Conservation (phyloP, 352 stramenopile genomes). For the Globisporangium lucens region DNA sequence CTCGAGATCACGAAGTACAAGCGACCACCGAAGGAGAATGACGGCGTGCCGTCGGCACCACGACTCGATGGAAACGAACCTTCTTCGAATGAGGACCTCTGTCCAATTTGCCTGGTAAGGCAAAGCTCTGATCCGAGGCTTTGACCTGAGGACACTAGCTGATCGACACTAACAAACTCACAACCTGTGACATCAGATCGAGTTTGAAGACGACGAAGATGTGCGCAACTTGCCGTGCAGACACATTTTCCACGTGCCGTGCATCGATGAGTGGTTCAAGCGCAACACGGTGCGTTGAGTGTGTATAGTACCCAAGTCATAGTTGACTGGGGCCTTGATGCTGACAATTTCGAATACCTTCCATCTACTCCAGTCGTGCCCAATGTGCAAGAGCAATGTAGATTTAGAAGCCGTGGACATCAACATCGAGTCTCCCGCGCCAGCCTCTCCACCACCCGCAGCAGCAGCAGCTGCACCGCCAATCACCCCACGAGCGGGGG, state of each 20-base stretch:
- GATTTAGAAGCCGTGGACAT: conserved; percentile 52
- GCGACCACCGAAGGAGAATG: conserved; percentile 13
- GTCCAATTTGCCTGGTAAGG: conserved; percentile 69
- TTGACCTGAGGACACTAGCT: too few relatives aligned
- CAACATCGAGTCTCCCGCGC: conserved; percentile 23
- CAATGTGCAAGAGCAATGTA: conserved; percentile 82
- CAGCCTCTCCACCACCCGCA: not conserved
- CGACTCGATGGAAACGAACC: not conserved
- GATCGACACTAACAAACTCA: too few relatives aligned
- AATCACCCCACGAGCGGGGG: conserved; percentile 21
- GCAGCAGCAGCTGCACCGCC: not conserved
- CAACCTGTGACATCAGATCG: conserved; percentile 33
- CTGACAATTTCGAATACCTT: not conserved
- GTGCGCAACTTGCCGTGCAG: conserved; percentile 77
- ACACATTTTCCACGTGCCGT: conserved; percentile 89
- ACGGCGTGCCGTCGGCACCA: not conserved
- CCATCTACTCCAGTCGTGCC: conserved; percentile 42
- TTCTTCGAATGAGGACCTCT: conserved; percentile 53
- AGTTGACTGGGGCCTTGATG: not conserved
- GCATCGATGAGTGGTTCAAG: conserved; percentile 87
- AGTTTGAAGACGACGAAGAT: conserved; percentile 75
- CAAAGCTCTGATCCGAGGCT: not conserved
- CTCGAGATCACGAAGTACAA: conserved; percentile 68
- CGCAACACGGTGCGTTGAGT: conserved; percentile 70
- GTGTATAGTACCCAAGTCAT: not conserved